These are phyloP conservation scores for Arthroderma sp. DNA, from an alignment of 2,329 filamentous ascomycete species.

Conservation along the genomic window DNA sequence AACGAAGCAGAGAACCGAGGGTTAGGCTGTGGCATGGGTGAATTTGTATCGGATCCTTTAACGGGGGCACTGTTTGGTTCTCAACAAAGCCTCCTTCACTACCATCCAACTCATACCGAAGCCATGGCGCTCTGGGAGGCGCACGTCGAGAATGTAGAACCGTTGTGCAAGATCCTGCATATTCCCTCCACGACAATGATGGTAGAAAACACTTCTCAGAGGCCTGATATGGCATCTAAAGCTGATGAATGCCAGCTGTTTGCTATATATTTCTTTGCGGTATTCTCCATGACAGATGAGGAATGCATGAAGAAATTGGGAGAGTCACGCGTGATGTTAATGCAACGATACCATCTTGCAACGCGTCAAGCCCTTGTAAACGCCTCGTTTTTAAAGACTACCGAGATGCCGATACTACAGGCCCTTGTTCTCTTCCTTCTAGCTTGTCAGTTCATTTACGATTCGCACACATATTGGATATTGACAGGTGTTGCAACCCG, in stretches of 20 bases:
- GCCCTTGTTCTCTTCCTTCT: slow-evolving; percentile 33
- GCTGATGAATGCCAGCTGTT: slow-evolving; percentile 25
- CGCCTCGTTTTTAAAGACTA: slow-evolving; percentile 31
- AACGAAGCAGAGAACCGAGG: slow-evolving; percentile 9
- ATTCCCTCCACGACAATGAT: slow-evolving; percentile 54
- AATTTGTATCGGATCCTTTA: neutral
- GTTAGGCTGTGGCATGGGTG: no score
- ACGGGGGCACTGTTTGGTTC: slow-evolving; percentile 8
- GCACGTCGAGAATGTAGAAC: slow-evolving; percentile 51
- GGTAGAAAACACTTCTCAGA: slow-evolving; percentile 46
- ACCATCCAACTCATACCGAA: slow-evolving; percentile 16
- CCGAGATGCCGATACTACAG: slow-evolving; percentile 32
- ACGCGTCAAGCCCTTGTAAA: slow-evolving; percentile 15
- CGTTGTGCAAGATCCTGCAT: slow-evolving; percentile 59
- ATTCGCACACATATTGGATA: slow-evolving; percentile 4
- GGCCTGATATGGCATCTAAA: slow-evolving; percentile 18
- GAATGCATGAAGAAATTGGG: slow-evolving; percentile 20
- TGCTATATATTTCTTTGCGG: slow-evolving; percentile 14
- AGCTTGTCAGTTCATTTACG: neutral
- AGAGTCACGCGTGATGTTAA: slow-evolving; percentile 13
- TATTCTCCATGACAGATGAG: slow-evolving; percentile 21
- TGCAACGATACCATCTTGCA: neutral
- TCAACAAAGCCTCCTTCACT: slow-evolving; percentile 14
- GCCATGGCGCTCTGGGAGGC: slow-evolving; percentile 62
- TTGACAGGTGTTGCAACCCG: slow-evolving; percentile 53